These are phyloP conservation scores for Aplosporella prunicola DNA, from an alignment of 2,329 filamentous ascomycete genomes.

Conservation along the genomic window DNA sequence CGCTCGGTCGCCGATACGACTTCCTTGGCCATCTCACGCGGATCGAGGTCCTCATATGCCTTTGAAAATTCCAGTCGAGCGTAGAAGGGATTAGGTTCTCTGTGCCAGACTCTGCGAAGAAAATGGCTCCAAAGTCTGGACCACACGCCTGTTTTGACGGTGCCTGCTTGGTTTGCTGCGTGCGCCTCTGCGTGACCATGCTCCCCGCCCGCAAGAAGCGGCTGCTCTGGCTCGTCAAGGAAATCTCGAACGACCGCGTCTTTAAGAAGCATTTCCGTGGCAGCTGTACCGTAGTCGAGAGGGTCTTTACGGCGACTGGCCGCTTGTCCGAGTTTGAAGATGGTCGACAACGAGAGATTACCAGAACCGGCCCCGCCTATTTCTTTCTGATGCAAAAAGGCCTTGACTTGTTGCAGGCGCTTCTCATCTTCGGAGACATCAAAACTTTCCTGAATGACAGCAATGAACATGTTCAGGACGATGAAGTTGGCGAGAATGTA, in stretches of 20 bases:
- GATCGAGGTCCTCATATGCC: constrained; percentile 70
- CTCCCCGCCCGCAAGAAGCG: constrained; percentile 3
- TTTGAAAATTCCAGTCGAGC: constrained; percentile 63
- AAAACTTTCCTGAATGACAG: constrained; percentile 98
- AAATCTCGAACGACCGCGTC: constrained; percentile 94
- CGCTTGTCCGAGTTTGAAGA: constrained; percentile 53
- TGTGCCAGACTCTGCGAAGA: constrained; percentile 46
- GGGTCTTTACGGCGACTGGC: constrained; percentile 62
- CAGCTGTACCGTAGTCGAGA: constrained; percentile 81
- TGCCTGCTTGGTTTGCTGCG: constrained; percentile 13
- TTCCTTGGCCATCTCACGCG: constrained; percentile 79
- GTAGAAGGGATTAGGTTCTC: constrained; percentile 92
- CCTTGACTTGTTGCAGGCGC: constrained; percentile 88
- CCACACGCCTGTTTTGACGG: constrained; percentile 48
- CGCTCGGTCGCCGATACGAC: constrained; percentile 75
- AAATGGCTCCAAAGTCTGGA: constrained; percentile 55
- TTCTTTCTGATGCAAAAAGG: constrained; percentile 86
- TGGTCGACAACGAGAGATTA: constrained; percentile 63
- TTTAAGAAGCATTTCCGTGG: constrained; percentile 92
- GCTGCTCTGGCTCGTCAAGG: constrained; percentile 58
- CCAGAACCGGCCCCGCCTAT: constrained; percentile 44
- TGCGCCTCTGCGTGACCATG: constrained; percentile 4
- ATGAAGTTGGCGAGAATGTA: constrained; percentile 94
- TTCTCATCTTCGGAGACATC: constrained; percentile 98
- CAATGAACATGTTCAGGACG: constrained; percentile 99